These are phyloP conservation scores for Albophoma yamanashiensis DNA, from an alignment of 2,329 filamentous ascomycete species.

Conservation along the genomic window DNA sequence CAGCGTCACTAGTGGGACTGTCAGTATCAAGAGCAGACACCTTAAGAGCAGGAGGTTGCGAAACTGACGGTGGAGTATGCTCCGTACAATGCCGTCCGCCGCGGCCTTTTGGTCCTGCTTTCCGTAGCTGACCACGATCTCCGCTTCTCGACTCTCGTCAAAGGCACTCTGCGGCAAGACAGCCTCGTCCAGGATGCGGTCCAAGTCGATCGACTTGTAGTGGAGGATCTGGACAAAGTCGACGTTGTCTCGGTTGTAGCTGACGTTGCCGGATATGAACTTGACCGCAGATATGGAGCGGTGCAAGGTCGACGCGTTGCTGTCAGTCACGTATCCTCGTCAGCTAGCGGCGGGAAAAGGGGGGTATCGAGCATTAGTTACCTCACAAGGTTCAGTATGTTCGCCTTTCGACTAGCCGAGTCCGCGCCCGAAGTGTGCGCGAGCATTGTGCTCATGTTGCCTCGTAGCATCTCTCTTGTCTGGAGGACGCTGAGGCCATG, in stretches of 20 bases:
- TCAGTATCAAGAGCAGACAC: neutral
- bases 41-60: neutral
- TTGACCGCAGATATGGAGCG: neutral
- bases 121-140: neutral
- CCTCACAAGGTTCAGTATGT: neutral
- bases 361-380: neutral
- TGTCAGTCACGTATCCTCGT: neutral
- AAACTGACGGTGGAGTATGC: neutral
- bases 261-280: neutral
- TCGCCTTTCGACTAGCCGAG: neutral
- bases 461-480: neutral
- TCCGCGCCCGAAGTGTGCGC: neutral
- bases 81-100: neutral
- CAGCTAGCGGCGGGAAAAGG: neutral
- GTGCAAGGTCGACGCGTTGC: neutral
- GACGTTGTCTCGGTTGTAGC: neutral
- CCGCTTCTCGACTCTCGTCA: neutral
- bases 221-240: conserved; percentile 1
- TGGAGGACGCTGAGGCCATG: neutral
- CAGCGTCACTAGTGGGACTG: neutral
- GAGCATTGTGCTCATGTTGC: conserved; percentile 1
- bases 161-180: neutral
- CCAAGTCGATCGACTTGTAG: conserved; percentile 1
- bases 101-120: neutral
- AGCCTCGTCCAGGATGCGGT: neutral